These are phyloP conservation scores for Metschnikowia aberdeeniae DNA, from an alignment of 805 yeast genomes.

Conservation along the genomic window DNA sequence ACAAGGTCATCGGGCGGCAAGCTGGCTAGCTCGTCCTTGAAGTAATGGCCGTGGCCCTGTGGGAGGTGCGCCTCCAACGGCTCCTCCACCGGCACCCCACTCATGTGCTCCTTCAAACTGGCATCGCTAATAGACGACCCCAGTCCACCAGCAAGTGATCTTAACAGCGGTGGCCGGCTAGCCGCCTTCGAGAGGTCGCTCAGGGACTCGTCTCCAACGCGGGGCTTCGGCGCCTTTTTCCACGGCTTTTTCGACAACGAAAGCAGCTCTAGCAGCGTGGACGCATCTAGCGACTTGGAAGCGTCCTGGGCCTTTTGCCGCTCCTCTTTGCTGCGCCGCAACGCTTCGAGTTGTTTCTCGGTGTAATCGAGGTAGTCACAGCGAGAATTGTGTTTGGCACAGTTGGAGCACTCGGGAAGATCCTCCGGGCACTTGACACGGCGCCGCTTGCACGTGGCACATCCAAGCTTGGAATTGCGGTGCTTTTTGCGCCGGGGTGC, in stretches of 20 bases:
- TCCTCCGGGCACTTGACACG: conserved; percentile 28
- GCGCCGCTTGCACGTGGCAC: conserved; percentile 19
- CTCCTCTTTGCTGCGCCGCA: conserved; percentile 19
- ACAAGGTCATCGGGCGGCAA: not conserved
- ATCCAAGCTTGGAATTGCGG: conserved; percentile 20
- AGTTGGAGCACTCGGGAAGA: conserved; percentile 36
- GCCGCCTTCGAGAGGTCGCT: not conserved
- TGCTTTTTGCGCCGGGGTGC: conserved; percentile 20
- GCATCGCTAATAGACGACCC: not conserved
- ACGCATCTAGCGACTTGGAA: not conserved
- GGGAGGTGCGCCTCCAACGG: not conserved
- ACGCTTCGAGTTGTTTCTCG: conserved; percentile 28
- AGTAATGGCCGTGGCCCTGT: not conserved
- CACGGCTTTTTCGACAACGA: not conserved
- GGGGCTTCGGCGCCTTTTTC: not conserved
- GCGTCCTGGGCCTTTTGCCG: not conserved
- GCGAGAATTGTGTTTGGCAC: conserved; percentile 36
- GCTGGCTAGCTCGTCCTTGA: not conserved
- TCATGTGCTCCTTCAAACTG: not conserved
- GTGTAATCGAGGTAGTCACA: conserved; percentile 38
- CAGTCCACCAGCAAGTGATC: not conserved
- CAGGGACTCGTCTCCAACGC: not conserved
- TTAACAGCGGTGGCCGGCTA: not conserved
- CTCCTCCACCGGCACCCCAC: not conserved
- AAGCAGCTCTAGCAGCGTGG: not conserved